These are phyloP conservation scores for Anacardium occidentale DNA, from an alignment of 345 rosid genomes.

Conservation along the genomic window DNA sequence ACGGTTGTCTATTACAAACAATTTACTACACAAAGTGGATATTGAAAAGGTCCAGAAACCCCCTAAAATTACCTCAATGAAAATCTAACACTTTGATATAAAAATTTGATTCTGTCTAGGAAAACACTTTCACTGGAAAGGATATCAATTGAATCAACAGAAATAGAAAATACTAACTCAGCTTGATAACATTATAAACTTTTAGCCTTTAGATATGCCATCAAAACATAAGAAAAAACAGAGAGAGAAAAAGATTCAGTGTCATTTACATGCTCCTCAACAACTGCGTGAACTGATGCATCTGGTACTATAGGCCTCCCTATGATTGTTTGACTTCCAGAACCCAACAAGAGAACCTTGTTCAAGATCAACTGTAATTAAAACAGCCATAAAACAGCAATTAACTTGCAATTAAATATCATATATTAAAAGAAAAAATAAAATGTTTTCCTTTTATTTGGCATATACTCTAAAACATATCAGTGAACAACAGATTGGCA, in stretches of 20 bases:
- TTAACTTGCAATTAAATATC: background rate
- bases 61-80: background rate
- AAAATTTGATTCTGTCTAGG: background rate
- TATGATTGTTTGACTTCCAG: conserved; percentile 64
- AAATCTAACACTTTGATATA: background rate
- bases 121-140: background rate
- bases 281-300: conserved; percentile 87
- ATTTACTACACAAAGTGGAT: background rate
- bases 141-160: background rate
- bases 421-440: background rate
- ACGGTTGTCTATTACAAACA: background rate
- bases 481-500: background rate
- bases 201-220: background rate
- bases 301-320: conserved; percentile 88
- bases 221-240: background rate
- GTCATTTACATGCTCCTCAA: conserved; percentile 92
- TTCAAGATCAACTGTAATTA: conserved; percentile 69
- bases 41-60: background rate
- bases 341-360: conserved; percentile 86
- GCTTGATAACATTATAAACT: background rate
- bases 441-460: background rate
- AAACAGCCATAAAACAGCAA: conserved; percentile 7
- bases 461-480: background rate
- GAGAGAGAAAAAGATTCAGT: conserved; percentile 1
- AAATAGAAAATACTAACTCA: background rate